These are phyloP conservation scores for Neoboletus magnificus DNA, from an alignment of 768 basidiomycete species.

Conservation along the genomic window DNA sequence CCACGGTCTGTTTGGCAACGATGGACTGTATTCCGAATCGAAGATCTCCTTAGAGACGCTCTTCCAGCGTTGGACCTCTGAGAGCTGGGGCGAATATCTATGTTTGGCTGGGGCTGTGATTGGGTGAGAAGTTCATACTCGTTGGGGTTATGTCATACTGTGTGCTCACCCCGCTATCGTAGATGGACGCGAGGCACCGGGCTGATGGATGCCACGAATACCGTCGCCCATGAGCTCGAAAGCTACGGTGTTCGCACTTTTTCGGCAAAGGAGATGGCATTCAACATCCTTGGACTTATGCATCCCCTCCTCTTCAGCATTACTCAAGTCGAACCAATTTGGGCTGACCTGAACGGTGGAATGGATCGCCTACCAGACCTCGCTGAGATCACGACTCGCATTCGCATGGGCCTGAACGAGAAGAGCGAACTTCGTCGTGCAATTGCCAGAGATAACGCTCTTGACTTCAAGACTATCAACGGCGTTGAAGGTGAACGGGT, in stretches of 20 bases:
- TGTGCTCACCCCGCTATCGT: conserved; percentile 7
- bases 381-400: conserved; percentile 85
- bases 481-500: conserved; percentile 91
- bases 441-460: conserved; percentile 88
- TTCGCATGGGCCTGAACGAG: conserved; percentile 75
- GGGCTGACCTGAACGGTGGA: conserved; percentile 97
- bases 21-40: conserved; percentile 96
- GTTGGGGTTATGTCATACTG: conserved; percentile 6
- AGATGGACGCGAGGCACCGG: conserved; percentile 99
- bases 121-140: conserved; percentile 53
- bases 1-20: conserved; percentile 96
- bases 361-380: conserved; percentile 97
- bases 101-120: conserved; percentile 98
- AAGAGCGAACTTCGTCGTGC: conserved; percentile 93
- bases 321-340: conserved; percentile 98
- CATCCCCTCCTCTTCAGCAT: conserved; percentile 99
- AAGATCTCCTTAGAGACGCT: conserved; percentile 98
- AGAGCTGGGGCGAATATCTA: conserved; percentile 99
- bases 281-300: conserved; percentile 99
- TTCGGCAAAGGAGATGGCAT: conserved; percentile 99
- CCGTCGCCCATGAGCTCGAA: conserved; percentile 92
- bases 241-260: conserved; percentile 93
- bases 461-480: conserved; percentile 91
- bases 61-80: conserved; percentile 97
- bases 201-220: conserved; percentile 93